phyloP scores from a whole-genome alignment of 495 filamentous ascomycete species.

The Penicillium desertorum region DNA sequence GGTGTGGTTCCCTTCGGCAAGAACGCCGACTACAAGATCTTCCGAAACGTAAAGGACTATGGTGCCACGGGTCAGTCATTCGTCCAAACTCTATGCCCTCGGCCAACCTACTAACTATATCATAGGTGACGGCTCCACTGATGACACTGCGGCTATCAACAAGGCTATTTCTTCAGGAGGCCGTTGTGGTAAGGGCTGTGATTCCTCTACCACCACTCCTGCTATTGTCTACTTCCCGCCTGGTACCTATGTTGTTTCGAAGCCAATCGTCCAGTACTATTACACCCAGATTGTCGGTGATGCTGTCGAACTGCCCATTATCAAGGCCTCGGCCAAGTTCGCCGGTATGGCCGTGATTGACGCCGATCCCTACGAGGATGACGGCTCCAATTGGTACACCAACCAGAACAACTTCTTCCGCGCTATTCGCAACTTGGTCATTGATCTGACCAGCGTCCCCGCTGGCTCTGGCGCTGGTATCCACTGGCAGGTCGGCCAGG shows the following conservation, averaged over 20 bases:
- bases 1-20: constrained; percentile 65
- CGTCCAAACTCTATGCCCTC: neutral
- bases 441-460: constrained; percentile 77
- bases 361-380: constrained; percentile 72
- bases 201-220: constrained; percentile 74
- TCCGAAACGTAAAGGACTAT: constrained; percentile 84
- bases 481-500: constrained; percentile 98
- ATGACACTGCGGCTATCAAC: constrained; percentile 91
- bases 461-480: constrained; percentile 68
- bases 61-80: constrained; percentile 60
- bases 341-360: constrained; percentile 88
- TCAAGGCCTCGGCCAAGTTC: constrained; percentile 75
- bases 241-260: constrained; percentile 70
- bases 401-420: constrained; percentile 99
- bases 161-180: constrained; percentile 71
- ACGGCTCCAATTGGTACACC: constrained; percentile 71
- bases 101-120: constrained; percentile 28
- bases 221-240: constrained; percentile 80
- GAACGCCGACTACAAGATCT: constrained; percentile 65
- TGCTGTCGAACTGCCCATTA: constrained; percentile 62
- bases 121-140: constrained; percentile 70
- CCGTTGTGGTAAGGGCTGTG: constrained; percentile 76
- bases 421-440: constrained; percentile 88
- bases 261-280: constrained; percentile 70
- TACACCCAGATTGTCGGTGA: constrained; percentile 83